Evolutionary conservation across 208 protist genomes (phyloP).

Genomic region (Leishmania braziliensis): DNA sequence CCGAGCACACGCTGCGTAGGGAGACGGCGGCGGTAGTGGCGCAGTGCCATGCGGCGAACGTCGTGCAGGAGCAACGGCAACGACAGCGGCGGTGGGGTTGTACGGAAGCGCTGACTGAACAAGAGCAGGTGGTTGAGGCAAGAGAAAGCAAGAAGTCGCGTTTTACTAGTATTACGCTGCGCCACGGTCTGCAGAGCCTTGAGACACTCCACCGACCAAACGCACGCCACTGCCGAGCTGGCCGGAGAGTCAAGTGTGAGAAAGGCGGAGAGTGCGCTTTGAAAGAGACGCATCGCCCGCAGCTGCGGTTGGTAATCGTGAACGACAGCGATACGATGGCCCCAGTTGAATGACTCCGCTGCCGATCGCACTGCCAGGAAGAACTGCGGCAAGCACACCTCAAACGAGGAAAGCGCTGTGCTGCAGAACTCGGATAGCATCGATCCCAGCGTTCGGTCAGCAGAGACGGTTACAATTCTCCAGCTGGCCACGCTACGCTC

Average conservation of each 20-base stretch:
- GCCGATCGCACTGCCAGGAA: conserved; percentile 70
- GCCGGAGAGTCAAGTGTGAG: conserved; percentile 20
- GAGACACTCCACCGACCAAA: conserved; percentile 58
- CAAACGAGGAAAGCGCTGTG: conserved; percentile 53
- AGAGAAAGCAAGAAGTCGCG: conserved; percentile 72
- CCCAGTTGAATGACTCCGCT: conserved; percentile 70
- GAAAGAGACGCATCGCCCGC: conserved; percentile 65
- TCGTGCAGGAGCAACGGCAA: conserved; percentile 37
- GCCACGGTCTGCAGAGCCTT: conserved; percentile 41
- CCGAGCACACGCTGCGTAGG: conserved; percentile 33
- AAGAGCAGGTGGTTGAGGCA: conserved; percentile 78
- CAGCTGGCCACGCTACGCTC: conserved; percentile 53
- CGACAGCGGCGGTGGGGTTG: conserved; percentile 29
- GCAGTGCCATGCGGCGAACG: conserved; percentile 69
- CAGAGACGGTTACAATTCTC: conserved; percentile 64
- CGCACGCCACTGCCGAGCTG: conserved; percentile 9
- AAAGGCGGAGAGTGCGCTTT: conserved; percentile 44
- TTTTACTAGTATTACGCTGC: conserved; percentile 65
- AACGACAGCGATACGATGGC: conserved; percentile 79
- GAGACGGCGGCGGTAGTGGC: conserved; percentile 52
- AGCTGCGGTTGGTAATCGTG: conserved; percentile 65
- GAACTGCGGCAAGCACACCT: conserved; percentile 55
- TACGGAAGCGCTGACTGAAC: conserved; percentile 39
- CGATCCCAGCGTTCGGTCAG: conserved; percentile 49
- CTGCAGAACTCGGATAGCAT: conserved; percentile 60